Conservation (phyloP, 768 basidiomycete genomes). For the Auricularia sp. region DNA sequence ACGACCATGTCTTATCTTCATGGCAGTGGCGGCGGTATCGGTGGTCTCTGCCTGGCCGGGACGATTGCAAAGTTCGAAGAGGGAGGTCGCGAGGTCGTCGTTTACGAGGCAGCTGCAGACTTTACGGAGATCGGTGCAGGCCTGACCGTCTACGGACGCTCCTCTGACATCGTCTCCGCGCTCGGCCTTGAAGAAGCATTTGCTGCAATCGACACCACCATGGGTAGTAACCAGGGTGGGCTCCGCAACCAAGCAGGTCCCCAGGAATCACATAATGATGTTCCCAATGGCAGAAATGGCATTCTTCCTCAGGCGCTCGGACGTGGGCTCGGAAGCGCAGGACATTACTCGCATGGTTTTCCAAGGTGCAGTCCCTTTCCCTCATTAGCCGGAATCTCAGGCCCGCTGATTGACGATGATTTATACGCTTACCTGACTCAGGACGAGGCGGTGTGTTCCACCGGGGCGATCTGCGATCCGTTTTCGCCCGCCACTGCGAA, state of each 20-base stretch:
- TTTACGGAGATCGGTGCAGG: slow-evolving; percentile 37
- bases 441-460: slow-evolving; percentile 4
- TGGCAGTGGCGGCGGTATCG: slow-evolving; percentile 31
- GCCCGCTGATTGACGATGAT: not conserved
- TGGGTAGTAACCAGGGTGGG: not conserved
- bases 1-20: not conserved
- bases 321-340: not conserved
- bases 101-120: slow-evolving; percentile 32
- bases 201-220: not conserved
- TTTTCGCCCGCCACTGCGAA: slow-evolving; percentile 38
- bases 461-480: slow-evolving; percentile 12
- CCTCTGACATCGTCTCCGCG: slow-evolving; percentile 29
- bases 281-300: too few species aligned
- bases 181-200: slow-evolving; percentile 30
- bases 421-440: not conserved
- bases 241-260: not conserved
- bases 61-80: slow-evolving; percentile 17
- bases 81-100: not conserved
- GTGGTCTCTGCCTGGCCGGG: slow-evolving; percentile 29
- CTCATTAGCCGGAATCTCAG: too few species aligned
- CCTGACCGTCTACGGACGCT: slow-evolving; percentile 37
- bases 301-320: not conserved
- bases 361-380: too few species aligned
- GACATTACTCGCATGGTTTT: not conserved
- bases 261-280: too few species aligned